Percentiles rank a stretch among this genome's conserved stretches.
These are phyloP conservation scores for Sporodiniella umbellata DNA, from an alignment of 371 early-diverging fungal species.

Conservation along the genomic window DNA sequence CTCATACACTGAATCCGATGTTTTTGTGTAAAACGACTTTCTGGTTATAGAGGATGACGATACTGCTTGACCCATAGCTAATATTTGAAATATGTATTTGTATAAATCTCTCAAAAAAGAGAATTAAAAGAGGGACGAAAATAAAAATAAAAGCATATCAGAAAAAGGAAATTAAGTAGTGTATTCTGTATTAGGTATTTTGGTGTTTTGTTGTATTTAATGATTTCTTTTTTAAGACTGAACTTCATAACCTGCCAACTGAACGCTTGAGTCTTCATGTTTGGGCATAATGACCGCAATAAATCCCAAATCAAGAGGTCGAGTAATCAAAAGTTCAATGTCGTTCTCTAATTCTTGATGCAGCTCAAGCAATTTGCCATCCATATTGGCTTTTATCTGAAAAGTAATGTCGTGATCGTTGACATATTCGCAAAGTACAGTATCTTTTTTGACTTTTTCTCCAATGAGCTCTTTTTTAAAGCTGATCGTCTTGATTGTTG, in stretches of 20 bases:
- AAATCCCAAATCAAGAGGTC: slow-evolving; percentile 37
- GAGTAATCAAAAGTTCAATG: slow-evolving; percentile 9
- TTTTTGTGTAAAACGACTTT: slow-evolving; percentile 19
- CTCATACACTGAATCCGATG: slow-evolving; percentile 25
- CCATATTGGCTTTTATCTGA: slow-evolving; percentile 31
- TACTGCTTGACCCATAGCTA: slow-evolving; percentile 41
- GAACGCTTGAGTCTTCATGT: slow-evolving; percentile 22
- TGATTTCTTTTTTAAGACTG: slow-evolving; percentile 7
- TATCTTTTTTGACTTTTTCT: slow-evolving; percentile 26
- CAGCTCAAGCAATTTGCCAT: slow-evolving; percentile 40
- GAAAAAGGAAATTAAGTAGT: background rate
- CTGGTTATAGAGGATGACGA: slow-evolving; percentile 22
- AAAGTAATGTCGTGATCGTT: slow-evolving; percentile 14
- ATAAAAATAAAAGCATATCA: background rate
- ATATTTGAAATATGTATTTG: background rate
- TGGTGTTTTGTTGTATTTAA: too few species aligned
- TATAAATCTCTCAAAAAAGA: too few species aligned
- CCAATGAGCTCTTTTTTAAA: slow-evolving; percentile 12
- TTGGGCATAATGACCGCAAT: slow-evolving; percentile 42
- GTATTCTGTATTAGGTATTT: background rate
- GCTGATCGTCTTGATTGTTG: background rate
- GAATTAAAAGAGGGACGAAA: slow-evolving; percentile 3
- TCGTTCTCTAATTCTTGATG: slow-evolving; percentile 32
- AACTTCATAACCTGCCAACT: slow-evolving; percentile 20
- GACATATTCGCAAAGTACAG: slow-evolving; percentile 22